Percentiles rank a stretch among this genome's conserved stretches.
Evolutionary conservation across 768 basidiomycete species (phyloP).

Genomic region (Pleurotus sapidus): DNA sequence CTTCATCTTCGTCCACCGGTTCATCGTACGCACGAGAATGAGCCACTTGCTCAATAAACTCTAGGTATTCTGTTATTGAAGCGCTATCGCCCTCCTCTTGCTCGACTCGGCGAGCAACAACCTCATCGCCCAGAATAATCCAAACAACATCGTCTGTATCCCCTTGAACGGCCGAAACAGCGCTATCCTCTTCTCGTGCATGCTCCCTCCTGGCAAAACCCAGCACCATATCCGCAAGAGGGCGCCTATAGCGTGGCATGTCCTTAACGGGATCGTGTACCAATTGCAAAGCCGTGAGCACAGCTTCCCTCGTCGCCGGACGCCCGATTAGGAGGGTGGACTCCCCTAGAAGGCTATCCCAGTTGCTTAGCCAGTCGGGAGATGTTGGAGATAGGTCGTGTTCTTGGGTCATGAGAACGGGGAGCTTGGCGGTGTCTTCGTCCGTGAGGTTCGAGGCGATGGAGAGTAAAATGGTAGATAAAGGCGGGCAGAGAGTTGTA

Average conservation of each 20-base stretch:
- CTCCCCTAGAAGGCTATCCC: slow-evolving; percentile 56
- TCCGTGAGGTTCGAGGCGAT: slow-evolving; percentile 73
- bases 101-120: slow-evolving; percentile 48
- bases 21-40: slow-evolving; percentile 21
- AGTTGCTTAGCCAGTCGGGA: slow-evolving; percentile 68
- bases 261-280: slow-evolving; percentile 70
- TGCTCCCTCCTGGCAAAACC: slow-evolving; percentile 40
- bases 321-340: slow-evolving; percentile 40
- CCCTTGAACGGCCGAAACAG: slow-evolving; percentile 22
- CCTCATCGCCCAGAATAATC: slow-evolving; percentile 67
- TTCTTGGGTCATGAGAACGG: slow-evolving; percentile 60
- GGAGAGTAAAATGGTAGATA: slow-evolving; percentile 61
- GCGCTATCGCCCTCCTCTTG: slow-evolving; percentile 16
- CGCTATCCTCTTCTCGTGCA: slow-evolving; percentile 20
- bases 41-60: slow-evolving; percentile 39
- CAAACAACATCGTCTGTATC: slow-evolving; percentile 40
- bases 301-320: slow-evolving; percentile 51
- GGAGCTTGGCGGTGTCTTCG: slow-evolving; percentile 59
- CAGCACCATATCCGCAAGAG: slow-evolving; percentile 51
- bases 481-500: slow-evolving; percentile 53
- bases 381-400: slow-evolving; percentile 71
- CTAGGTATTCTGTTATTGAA: slow-evolving; percentile 25
- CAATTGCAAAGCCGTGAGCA: slow-evolving; percentile 53
- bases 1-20: slow-evolving; percentile 41
- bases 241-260: slow-evolving; percentile 60